Conservation (phyloP, 805 yeast species). For the Saccharomycopsis lassenensis region DNA sequence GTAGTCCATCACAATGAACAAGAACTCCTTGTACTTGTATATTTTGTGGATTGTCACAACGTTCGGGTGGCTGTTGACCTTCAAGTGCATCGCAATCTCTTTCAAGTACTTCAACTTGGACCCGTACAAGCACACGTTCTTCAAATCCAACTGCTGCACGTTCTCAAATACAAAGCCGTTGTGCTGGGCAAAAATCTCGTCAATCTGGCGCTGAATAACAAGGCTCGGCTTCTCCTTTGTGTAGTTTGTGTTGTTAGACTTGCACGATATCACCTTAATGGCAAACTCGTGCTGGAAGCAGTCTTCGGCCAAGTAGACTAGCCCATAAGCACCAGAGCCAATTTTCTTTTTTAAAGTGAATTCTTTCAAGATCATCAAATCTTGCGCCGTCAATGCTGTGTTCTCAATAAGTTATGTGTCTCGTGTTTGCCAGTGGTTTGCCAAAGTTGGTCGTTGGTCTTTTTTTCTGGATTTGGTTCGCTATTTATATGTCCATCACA, state of each 20-base stretch:
- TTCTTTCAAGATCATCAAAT: neutral
- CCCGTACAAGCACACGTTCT: conserved; percentile 27
- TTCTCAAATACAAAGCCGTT: conserved; percentile 20
- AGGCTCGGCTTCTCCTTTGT: conserved; percentile 18
- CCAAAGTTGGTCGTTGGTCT: no score
- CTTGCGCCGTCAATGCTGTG: neutral
- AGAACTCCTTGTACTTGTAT: conserved; percentile 27
- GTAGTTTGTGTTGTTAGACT: conserved; percentile 15
- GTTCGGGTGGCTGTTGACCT: conserved; percentile 70
- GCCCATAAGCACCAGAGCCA: conserved; percentile 83
- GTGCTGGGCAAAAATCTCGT: conserved; percentile 15
- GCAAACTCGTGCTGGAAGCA: conserved; percentile 48
- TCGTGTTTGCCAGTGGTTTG: no score
- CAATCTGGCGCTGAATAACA: conserved; percentile 20
- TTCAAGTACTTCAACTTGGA: conserved; percentile 27
- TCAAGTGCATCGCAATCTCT: conserved; percentile 65
- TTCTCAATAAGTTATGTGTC: neutral
- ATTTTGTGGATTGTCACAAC: conserved; percentile 62
- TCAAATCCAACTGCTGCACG: conserved; percentile 25
- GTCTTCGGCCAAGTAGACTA: conserved; percentile 63
- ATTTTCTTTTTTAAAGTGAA: conserved; percentile 40
- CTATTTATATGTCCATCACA: no score
- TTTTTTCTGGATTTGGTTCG: no score
- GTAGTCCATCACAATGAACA: conserved; percentile 78
- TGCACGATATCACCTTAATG: conserved; percentile 46